These are phyloP conservation scores for Aspergillus unguis DNA, from an alignment of 2,329 filamentous ascomycete genomes.

Conservation along the genomic window DNA sequence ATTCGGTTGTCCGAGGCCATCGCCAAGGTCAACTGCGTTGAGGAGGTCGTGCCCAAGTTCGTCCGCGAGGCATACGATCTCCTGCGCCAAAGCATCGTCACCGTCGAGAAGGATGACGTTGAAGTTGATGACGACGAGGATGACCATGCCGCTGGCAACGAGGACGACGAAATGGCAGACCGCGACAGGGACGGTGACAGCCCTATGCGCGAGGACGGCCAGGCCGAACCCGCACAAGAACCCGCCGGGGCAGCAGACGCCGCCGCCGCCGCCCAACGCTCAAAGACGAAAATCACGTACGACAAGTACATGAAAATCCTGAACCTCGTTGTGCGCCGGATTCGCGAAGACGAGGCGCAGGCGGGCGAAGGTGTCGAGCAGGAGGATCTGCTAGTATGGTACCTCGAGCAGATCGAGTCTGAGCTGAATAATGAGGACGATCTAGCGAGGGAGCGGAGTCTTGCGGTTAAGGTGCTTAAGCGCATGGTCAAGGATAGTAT, in stretches of 20 bases:
- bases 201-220: conserved; percentile 51
- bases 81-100: conserved; percentile 91
- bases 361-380: conserved; percentile 80
- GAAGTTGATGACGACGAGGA: conserved; percentile 80
- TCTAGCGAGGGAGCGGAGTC: conserved; percentile 67
- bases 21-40: conserved; percentile 93
- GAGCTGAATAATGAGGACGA: conserved; percentile 79
- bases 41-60: conserved; percentile 79
- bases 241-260: conserved; percentile 35
- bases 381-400: conserved; percentile 80
- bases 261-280: conserved; percentile 30
- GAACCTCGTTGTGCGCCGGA: conserved; percentile 75
- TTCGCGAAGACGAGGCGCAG: conserved; percentile 75
- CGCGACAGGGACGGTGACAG: conserved; percentile 49
- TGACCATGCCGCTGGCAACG: conserved; percentile 45
- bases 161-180: conserved; percentile 50
- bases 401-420: conserved; percentile 84
- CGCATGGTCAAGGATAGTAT: conserved; percentile 84
- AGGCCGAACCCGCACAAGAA: conserved; percentile 29
- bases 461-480: conserved; percentile 83
- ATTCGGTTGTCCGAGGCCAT: conserved; percentile 97
- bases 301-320: conserved; percentile 93
- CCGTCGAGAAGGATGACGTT: conserved; percentile 94
- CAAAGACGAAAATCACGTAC: conserved; percentile 86
- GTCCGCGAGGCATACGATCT: conserved; percentile 91